A percentile compares a stretch with the other conserved stretches of the same genome.
Conservation (phyloP, 768 basidiomycete genomes). For the Scleroderma citrinum region DNA sequence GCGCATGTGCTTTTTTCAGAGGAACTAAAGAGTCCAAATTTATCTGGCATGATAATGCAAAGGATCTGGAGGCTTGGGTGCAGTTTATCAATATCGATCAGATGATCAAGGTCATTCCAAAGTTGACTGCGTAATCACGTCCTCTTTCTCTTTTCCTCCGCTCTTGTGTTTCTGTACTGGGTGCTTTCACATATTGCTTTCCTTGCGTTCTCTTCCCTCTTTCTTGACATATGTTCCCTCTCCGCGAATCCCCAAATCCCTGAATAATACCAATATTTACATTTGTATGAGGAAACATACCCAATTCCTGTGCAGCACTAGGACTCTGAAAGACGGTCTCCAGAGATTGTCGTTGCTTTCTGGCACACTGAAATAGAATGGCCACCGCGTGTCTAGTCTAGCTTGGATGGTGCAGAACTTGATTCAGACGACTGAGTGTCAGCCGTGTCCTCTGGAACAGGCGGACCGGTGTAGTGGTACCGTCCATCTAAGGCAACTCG, state of each 20-base stretch:
- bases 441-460: slow-evolving; percentile 17
- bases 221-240: too few species aligned
- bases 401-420: slow-evolving; percentile 5
- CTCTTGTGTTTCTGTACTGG: background rate
- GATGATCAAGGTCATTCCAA: slow-evolving; percentile 73
- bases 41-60: slow-evolving; percentile 62
- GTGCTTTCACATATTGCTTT: background rate
- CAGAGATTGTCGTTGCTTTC: background rate
- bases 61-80: slow-evolving; percentile 72
- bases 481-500: slow-evolving; percentile 33
- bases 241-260: background rate
- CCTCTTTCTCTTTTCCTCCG: background rate
- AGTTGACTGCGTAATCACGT: slow-evolving; percentile 47
- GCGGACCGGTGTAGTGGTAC: slow-evolving; percentile 40
- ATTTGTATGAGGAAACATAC: background rate
- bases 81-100: slow-evolving; percentile 82
- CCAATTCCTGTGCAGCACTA: background rate
- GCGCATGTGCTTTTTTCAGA: slow-evolving; percentile 72
- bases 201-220: background rate
- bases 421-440: slow-evolving; percentile 5
- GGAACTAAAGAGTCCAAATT: slow-evolving; percentile 60
- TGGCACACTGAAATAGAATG: background rate
- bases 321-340: too few species aligned
- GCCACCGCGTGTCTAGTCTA: background rate
- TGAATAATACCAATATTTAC: background rate